Percentiles rank a stretch among this genome's conserved stretches.
Conservation (phyloP, 805 yeast species). For the Ogataea parapolymorpha region DNA sequence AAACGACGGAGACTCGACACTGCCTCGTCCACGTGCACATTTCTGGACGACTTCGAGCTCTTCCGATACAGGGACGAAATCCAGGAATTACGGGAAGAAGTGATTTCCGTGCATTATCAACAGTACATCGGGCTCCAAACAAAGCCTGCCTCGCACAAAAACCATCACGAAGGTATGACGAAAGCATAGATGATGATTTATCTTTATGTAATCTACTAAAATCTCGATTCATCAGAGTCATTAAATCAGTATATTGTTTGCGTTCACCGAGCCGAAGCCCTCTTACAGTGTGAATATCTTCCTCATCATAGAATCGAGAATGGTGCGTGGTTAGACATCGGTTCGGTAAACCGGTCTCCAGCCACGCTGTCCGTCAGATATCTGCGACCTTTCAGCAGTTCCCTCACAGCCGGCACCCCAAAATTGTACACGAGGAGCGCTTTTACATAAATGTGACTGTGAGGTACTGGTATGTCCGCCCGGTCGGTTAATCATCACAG, state of each 20-base stretch:
- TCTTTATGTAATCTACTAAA: not conserved
- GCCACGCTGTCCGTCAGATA: slow-evolving; percentile 27
- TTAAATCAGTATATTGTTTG: slow-evolving; percentile 50
- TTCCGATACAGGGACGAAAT: slow-evolving; percentile 20
- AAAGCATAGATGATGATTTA: not conserved
- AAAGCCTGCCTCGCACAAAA: not conserved
- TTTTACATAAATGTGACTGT: slow-evolving; percentile 41
- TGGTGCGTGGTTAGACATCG: not conserved
- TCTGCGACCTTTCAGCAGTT: slow-evolving; percentile 51
- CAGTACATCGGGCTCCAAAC: slow-evolving; percentile 2
- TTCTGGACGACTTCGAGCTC: slow-evolving; percentile 24
- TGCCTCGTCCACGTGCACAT: not conserved
- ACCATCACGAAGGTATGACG: not conserved
- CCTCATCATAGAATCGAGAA: slow-evolving; percentile 23
- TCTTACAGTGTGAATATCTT: slow-evolving; percentile 58
- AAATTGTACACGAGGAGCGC: slow-evolving; percentile 51
- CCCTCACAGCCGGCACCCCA: slow-evolving; percentile 40
- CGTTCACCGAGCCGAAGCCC: slow-evolving; percentile 35
- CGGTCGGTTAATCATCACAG: slow-evolving; percentile 42
- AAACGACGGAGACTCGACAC: slow-evolving; percentile 1
- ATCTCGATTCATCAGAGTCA: slow-evolving; percentile 40
- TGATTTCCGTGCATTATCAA: slow-evolving; percentile 16
- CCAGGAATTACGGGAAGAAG: slow-evolving; percentile 18
- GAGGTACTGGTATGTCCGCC: slow-evolving; percentile 46
- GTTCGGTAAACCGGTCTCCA: slow-evolving; percentile 1